Base-by-base conservation (phyloP, 2,329 filamentous ascomycete species). In the Fusarium protoensiforme region DNA sequence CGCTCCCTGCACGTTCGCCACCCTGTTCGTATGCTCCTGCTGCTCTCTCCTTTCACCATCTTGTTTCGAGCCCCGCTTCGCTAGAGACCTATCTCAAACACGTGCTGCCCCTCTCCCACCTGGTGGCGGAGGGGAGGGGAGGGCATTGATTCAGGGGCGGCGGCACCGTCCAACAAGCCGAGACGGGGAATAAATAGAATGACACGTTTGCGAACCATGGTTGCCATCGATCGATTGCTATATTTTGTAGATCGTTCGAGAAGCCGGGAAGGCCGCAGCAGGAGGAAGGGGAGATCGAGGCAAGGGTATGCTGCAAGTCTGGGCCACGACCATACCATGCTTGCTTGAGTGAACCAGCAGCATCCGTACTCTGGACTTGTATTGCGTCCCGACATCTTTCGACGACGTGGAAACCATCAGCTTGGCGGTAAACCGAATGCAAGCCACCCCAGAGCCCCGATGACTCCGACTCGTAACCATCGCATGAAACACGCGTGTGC, bases 61-160 rank as follows among this genome's bases (percentile, higher is more conserved):
- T 60, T 51, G 46, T 48, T 74, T 65, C 41, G 31, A 60, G 64
- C 71, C 71, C 71, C 71, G 64, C 71, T 69, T 71, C 43, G 57
- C 41, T 46, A 63, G 29, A 71, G 58, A 27, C 57, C 67, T 64
- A 51, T 66, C 63, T 27, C 58, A 54, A 41, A 69, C 68, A 69
- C 64, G 68, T 65, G 68, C 67, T 65, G 64, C 68, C 71, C 71
- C 71, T 74, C 71, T 59, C 67, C 64, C 36, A 58, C 20, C 43
- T 33, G 59, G 53, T 63, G 53, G 67, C 62, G 67, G 56, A 71
- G 66, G 35, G 59, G 51, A 58, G 67, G 62, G 67, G 48, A 71
- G 66, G 35, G 59, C 57, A 53, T 36, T 56, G 70, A 68, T 62
- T 68, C 71, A 71, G 71, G 67, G 63, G 70, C 51, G 22, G 27